These are phyloP conservation scores for Stephania yunnanensis DNA, from an alignment of 164 flowering plant species.

Conservation along the genomic window DNA sequence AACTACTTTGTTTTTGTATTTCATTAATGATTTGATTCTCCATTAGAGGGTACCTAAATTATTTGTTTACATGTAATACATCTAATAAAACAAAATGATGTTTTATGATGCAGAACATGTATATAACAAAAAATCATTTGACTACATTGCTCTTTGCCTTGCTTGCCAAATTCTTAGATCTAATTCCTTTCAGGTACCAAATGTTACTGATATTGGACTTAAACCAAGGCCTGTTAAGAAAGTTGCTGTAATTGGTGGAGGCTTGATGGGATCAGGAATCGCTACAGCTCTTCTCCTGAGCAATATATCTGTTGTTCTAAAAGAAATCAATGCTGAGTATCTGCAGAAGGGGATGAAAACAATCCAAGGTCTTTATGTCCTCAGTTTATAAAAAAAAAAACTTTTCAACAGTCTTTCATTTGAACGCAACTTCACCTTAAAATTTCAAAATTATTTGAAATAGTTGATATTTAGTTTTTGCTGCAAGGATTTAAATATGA, in stretches of 20 bases:
- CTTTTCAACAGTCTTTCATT: neutral
- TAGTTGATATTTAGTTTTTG: neutral
- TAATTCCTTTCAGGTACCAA: conserved; percentile 55
- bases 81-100: neutral
- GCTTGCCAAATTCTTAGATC: neutral
- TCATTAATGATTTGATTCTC: neutral
- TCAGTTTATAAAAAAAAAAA: neutral
- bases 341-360: conserved; percentile 66
- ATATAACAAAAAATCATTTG: no score
- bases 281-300: conserved; percentile 76
- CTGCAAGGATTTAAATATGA: neutral
- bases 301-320: conserved; percentile 65
- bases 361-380: conserved; percentile 53
- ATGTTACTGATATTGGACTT: conserved; percentile 79
- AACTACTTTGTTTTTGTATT: neutral
- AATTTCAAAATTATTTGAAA: neutral
- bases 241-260: conserved; percentile 96
- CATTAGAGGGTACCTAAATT: neutral
- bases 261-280: conserved; percentile 97
- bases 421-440: neutral
- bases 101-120: no score
- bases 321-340: conserved; percentile 79
- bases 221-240: conserved; percentile 72
- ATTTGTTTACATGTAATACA: neutral
- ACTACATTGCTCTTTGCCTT: no score